phyloP scores from a whole-genome alignment of 129 eudicot genomes.

The Logfia minima region DNA sequence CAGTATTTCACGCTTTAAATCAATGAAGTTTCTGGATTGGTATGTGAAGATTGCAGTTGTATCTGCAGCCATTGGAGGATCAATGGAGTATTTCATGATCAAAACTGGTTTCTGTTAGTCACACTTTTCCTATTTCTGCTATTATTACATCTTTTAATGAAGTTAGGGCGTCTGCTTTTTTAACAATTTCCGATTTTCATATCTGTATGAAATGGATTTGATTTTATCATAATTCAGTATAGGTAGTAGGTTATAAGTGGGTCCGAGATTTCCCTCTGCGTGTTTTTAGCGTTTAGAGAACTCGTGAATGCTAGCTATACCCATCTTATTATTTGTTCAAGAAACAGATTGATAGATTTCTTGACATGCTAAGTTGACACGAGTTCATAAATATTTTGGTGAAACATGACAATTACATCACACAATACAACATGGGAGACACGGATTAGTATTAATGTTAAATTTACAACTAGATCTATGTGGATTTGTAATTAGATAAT shows the following conservation, averaged over 20 bases:
- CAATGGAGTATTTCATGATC: slow-evolving; percentile 96
- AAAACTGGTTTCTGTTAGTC: slow-evolving; percentile 91
- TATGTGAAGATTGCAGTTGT: slow-evolving; percentile 67
- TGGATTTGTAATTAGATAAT: not conserved
- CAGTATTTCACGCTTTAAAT: not conserved
- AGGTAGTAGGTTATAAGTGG: not conserved
- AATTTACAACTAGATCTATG: not conserved
- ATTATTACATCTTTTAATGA: not conserved
- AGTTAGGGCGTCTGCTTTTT: not conserved
- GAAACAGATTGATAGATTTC: not conserved
- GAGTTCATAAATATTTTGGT: not conserved
- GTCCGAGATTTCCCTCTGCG: no score
- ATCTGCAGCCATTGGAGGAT: slow-evolving; percentile 80
- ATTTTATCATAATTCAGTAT: not conserved
- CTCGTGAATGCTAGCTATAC: not conserved
- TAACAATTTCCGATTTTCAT: no score
- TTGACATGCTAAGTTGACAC: not conserved
- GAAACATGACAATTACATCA: not conserved
- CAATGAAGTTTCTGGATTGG: slow-evolving; percentile 85
- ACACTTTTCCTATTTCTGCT: slow-evolving; percentile 30
- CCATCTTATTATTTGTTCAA: not conserved
- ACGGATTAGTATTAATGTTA: not conserved
- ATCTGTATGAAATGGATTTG: not conserved
- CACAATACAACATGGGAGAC: not conserved
- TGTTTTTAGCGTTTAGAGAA: no score